A percentile compares a stretch with the other conserved stretches of the same genome.
phyloP scores from a whole-genome alignment of 805 yeast genomes.

The Cyberlindnera japonica region DNA sequence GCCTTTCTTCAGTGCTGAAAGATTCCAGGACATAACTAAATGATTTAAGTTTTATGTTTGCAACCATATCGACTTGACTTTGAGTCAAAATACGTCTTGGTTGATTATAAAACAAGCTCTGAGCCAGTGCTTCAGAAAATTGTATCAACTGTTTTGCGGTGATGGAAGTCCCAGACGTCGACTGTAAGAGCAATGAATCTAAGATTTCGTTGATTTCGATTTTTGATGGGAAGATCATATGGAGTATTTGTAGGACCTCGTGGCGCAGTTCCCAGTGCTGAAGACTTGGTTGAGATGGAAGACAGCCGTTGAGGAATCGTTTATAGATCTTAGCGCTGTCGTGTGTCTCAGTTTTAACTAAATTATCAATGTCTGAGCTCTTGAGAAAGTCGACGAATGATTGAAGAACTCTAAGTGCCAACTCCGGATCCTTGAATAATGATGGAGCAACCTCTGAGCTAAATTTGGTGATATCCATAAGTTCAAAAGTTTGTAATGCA shows the following conservation, averaged over 20 bases:
- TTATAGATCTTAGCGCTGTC: background rate
- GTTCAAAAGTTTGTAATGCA: constrained; percentile 15
- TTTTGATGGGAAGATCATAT: constrained; percentile 12
- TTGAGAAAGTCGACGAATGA: constrained; percentile 7
- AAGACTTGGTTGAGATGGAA: constrained; percentile 18
- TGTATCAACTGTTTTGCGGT: constrained; percentile 10
- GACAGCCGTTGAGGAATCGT: constrained; percentile 18
- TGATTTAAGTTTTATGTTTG: constrained; percentile 7
- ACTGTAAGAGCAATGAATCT: constrained; percentile 13
- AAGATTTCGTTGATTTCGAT: constrained; percentile 8
- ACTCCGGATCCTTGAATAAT: constrained; percentile 7
- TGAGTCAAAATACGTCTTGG: constrained; percentile 6
- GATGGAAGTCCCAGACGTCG: constrained; percentile 18
- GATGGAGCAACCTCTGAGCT: background rate
- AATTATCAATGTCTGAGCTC: constrained; percentile 2
- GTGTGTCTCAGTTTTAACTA: too few species aligned
- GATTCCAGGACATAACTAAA: constrained; percentile 14
- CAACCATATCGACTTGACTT: constrained; percentile 2
- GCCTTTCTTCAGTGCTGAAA: constrained; percentile 12
- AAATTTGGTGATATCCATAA: constrained; percentile 13
- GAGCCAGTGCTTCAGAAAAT: constrained; percentile 5
- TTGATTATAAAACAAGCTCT: constrained; percentile 7
- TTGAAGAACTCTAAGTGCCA: constrained; percentile 7
- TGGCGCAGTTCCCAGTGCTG: constrained; percentile 17
- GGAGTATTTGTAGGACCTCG: constrained; percentile 13